A percentile compares a stretch with the other conserved stretches of the same genome.
Conservation (phyloP, 192 early-diverging fungal species). For the Tieghemiomyces parasiticus region DNA sequence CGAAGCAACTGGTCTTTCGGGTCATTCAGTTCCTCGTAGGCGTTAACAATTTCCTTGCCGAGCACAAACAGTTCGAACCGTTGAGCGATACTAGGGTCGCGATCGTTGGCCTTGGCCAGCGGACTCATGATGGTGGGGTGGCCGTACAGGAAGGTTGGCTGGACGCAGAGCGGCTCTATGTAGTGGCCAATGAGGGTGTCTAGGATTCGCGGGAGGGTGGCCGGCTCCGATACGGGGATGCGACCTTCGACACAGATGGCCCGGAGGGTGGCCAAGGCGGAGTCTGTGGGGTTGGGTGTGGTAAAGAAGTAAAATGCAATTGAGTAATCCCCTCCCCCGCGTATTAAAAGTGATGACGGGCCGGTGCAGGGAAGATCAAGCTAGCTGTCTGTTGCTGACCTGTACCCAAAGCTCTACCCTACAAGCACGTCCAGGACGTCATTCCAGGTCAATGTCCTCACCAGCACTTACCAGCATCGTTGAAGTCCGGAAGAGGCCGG, state of each 20-base stretch:
- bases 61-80: slow-evolving; percentile 74
- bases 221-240: slow-evolving; percentile 29
- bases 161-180: slow-evolving; percentile 60
- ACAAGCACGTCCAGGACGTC: too few species aligned
- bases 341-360: too few species aligned
- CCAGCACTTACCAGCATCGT: too few species aligned
- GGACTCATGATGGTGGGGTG: slow-evolving; percentile 75
- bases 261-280: slow-evolving; percentile 19
- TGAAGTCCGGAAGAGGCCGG: slow-evolving; percentile 21
- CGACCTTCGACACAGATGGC: slow-evolving; percentile 16
- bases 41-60: slow-evolving; percentile 66
- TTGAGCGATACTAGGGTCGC: slow-evolving; percentile 26
- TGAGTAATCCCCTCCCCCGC: too few species aligned
- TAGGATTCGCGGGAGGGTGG: slow-evolving; percentile 48
- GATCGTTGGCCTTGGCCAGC: slow-evolving; percentile 44
- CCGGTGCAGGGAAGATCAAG: too few species aligned
- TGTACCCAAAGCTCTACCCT: too few species aligned
- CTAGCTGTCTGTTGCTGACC: too few species aligned
- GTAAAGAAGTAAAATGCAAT: too few species aligned
- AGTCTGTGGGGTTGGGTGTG: too few species aligned
- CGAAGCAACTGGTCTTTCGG: slow-evolving; percentile 65
- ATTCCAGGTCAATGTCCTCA: too few species aligned
- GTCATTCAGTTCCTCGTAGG: slow-evolving; percentile 84
- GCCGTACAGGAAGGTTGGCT: slow-evolving; percentile 67
- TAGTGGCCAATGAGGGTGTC: slow-evolving; percentile 54